Conservation (phyloP, 306 rosid genomes). For the Pyrus bretschneideri region DNA sequence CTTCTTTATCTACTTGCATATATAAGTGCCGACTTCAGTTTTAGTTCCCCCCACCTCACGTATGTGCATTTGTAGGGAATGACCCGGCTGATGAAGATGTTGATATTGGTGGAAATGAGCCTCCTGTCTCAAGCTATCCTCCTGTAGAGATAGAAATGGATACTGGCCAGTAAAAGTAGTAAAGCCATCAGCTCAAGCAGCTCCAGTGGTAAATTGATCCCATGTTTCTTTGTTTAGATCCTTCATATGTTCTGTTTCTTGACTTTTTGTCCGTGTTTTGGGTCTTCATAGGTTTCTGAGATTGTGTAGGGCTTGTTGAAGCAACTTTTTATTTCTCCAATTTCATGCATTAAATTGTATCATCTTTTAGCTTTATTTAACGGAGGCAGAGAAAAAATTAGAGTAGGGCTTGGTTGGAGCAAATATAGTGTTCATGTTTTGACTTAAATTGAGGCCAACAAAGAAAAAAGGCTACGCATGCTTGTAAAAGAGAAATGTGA, state of each 20-base stretch:
- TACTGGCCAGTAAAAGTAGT: slow-evolving; percentile 19
- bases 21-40: background rate
- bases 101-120: slow-evolving; percentile 64
- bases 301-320: background rate
- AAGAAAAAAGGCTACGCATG: background rate
- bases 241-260: background rate
- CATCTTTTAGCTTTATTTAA: background rate
- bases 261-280: background rate
- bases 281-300: background rate
- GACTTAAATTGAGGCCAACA: no score
- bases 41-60: background rate
- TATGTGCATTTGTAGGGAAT: slow-evolving; percentile 44
- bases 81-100: slow-evolving; percentile 63
- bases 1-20: slow-evolving; percentile 6
- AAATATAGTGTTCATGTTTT: no score
- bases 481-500: background rate
- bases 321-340: background rate
- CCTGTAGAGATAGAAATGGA: slow-evolving; percentile 51
- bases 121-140: slow-evolving; percentile 63
- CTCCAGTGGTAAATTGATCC: slow-evolving; percentile 39
- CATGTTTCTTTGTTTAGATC: background rate
- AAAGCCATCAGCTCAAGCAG: slow-evolving; percentile 34
- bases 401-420: no score
- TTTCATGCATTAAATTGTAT: background rate
- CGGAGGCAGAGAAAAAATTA: background rate